phyloP scores from a whole-genome alignment of 768 basidiomycete species.

The Mycena kentingensis region DNA sequence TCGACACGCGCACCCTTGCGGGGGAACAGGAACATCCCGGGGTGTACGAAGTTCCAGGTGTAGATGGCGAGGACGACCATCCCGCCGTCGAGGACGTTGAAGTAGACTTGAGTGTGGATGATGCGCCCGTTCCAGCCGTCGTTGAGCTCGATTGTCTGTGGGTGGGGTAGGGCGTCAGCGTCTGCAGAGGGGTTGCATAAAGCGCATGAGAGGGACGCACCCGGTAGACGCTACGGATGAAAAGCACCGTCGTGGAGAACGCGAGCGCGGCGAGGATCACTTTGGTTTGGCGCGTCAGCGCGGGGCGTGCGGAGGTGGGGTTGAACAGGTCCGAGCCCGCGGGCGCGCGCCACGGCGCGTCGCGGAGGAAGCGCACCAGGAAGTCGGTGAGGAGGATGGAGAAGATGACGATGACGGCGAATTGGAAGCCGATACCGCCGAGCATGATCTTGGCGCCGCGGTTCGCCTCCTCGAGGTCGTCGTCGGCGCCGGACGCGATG shows the following conservation, averaged over 20 bases:
- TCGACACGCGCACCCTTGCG: too few species aligned
- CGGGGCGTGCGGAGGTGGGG: background rate
- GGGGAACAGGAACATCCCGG: conserved; percentile 39
- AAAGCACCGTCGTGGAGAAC: conserved; percentile 43
- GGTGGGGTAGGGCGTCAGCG: conserved; percentile 46
- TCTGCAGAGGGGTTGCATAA: background rate
- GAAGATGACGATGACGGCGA: conserved; percentile 46
- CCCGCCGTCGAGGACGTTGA: too few species aligned
- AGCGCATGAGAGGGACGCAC: background rate
- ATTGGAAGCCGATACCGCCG: conserved; percentile 63
- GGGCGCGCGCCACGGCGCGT: conserved; percentile 34
- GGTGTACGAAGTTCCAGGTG: conserved; percentile 44
- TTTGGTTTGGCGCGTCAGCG: conserved; percentile 1
- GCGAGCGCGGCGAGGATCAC: conserved; percentile 39
- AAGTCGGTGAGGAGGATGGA: conserved; percentile 46
- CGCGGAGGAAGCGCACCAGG: conserved; percentile 39
- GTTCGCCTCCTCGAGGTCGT: background rate
- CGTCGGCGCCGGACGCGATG: background rate
- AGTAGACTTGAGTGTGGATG: conserved; percentile 46
- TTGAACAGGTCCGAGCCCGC: background rate
- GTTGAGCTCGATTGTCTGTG: conserved; percentile 50
- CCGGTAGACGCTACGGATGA: conserved; percentile 43
- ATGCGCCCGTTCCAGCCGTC: conserved; percentile 53
- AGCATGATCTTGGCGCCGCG: conserved; percentile 43
- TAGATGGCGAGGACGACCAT: conserved; percentile 44